Percentiles rank a stretch among this genome's conserved stretches.
phyloP scores from a whole-genome alignment of 1,139 yeast genomes.

The Candida anutae region DNA sequence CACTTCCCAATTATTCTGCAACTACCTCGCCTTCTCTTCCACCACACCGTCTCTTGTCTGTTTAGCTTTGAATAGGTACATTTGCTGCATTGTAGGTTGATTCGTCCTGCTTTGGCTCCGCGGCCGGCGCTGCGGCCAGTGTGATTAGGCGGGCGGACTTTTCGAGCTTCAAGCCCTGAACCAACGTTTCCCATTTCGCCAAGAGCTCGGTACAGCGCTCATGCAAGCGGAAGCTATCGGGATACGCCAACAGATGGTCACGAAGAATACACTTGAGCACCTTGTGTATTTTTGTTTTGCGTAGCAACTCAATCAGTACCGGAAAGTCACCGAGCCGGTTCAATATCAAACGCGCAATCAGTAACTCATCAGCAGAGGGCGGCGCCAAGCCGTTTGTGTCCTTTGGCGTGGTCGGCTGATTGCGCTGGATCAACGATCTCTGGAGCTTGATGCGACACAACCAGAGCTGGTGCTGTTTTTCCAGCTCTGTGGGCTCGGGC shows the following conservation, averaged over 20 bases:
- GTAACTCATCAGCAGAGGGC: conserved; percentile 48
- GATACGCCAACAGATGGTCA: conserved; percentile 33
- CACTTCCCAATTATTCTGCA: no score
- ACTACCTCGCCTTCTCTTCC: no score
- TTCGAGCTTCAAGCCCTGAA: conserved; percentile 29
- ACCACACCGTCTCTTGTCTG: no score
- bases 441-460: conserved; percentile 40
- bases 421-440: conserved; percentile 37
- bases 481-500: conserved; percentile 20
- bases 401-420: conserved; percentile 31
- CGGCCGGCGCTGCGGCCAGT: no score
- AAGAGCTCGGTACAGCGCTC: conserved; percentile 37
- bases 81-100: no score
- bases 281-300: conserved; percentile 47
- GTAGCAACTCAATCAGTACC: conserved; percentile 47
- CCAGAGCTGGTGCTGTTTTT: conserved; percentile 41
- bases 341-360: conserved; percentile 44
- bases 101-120: no score
- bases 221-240: conserved; percentile 42
- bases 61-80: no score
- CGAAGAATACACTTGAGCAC: conserved; percentile 43
- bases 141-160: conserved; percentile 11
- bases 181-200: conserved; percentile 34
- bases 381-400: conserved; percentile 27
- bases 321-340: conserved; percentile 43